Base-by-base conservation (phyloP, 2,329 filamentous ascomycete genomes). In the Neoarthrinium moseri region DNA sequence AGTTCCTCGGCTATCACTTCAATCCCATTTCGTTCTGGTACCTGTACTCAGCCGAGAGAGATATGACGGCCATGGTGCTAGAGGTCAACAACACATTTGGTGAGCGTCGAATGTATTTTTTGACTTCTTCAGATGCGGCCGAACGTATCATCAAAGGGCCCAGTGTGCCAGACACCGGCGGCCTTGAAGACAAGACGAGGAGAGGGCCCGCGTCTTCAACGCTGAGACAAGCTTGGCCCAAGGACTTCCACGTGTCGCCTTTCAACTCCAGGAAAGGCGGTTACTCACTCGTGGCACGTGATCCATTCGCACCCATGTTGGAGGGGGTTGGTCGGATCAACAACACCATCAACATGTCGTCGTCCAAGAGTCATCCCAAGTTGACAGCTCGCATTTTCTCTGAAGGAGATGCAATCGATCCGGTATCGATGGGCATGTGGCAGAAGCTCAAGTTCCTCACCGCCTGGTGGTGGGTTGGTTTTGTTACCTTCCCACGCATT, bases 21-120 rank as follows among this genome's bases (percentile, higher is more conserved):
- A 91, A 89, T 55, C 86, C 86, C 0, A 83, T 87, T 3, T 90
- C 86, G 0, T 87, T 91, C 56, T 91, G 87, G 85, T 89, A 90
- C 53, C 74, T 91, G 3, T 91, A 91, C 60, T 77, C 81, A 11
- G 53, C 65, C 0, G 64, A 78, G 7, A 75, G 76, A 47, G 64
- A 74, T 5, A 70, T 91, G 12, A 75, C 72, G 20, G 82, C 81
- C 45, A 81, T 89, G 65, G 73, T 91, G 2, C 59, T 88, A 1
- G 87, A 91, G 61, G 84, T 90, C 36, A 89, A 88, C 64, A 90
- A 90, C 55, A 88, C 85, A 0, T 90, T 89, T 57, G 84, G 80
- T 39, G 87, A 91, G 62, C 74, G 84, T 41, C 77, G 84, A 8
- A 77, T 85, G 62, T 88, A 88, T 56, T 71, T 84, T 27, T 65